Conservation (phyloP, 176 grass and related monocot species). For the Ensete glaucum region DNA sequence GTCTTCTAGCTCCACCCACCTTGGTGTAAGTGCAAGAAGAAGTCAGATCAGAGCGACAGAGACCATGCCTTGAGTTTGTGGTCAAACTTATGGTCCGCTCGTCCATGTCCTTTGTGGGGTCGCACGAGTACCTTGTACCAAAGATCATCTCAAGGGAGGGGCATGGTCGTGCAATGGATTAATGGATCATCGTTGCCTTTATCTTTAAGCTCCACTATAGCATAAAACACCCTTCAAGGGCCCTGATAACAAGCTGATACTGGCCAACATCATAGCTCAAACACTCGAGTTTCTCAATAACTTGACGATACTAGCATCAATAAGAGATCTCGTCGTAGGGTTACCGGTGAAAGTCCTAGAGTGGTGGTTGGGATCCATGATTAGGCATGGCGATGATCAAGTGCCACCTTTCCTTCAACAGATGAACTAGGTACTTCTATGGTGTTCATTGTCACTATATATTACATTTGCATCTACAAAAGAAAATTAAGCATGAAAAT, state of each 20-base stretch:
- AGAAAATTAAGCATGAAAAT: too few species aligned
- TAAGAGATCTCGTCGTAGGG: constrained; percentile 46
- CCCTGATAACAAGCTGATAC: constrained; percentile 73
- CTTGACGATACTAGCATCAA: constrained; percentile 28
- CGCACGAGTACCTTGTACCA: constrained; percentile 79
- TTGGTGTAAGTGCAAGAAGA: constrained; percentile 22
- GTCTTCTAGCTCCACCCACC: constrained; percentile 60
- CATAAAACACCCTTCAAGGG: constrained; percentile 65
- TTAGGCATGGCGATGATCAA: constrained; percentile 61
- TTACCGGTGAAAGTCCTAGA: constrained; percentile 68
- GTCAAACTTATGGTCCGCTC: constrained; percentile 74
- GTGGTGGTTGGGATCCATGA: constrained; percentile 43
- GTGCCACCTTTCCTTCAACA: constrained; percentile 55
- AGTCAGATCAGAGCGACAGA: neutral
- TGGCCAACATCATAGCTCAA: constrained; percentile 81
- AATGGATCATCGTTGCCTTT: constrained; percentile 87
- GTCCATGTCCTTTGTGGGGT: constrained; percentile 89
- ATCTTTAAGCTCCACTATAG: constrained; percentile 81
- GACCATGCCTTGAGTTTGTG: constrained; percentile 34
- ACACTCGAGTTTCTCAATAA: constrained; percentile 84
- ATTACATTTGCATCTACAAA: too few species aligned
- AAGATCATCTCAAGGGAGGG: constrained; percentile 91
- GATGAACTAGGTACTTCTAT: constrained; percentile 76
- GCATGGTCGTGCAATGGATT: constrained; percentile 77
- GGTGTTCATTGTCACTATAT: constrained; percentile 40